Evolutionary conservation across 2,329 filamentous ascomycete species (phyloP), one percentile per base, ranked within the genome.

Genomic region (Diaporthe ilicicola): DNA sequence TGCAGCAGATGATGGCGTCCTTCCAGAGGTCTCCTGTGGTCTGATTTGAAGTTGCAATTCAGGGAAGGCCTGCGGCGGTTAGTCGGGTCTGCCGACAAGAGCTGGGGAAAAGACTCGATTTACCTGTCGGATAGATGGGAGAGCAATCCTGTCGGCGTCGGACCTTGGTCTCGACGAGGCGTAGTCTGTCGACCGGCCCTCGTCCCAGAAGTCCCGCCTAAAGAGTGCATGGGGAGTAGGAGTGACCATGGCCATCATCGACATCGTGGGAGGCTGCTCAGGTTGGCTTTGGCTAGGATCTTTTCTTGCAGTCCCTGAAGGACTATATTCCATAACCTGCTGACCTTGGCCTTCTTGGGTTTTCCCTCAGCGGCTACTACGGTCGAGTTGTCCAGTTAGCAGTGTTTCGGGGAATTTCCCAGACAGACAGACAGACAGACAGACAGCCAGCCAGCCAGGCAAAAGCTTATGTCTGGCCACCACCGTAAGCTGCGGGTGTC

Each of bases 71-170:
- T 86, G 13, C 1, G 44, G 42, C 19, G 32, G 69, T 79, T 71
- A 79, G 77, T 46, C 13, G 42, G 12, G 10, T 34, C 17, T 19
- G 2, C 17, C 44, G 24, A 24, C 39, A 37, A 10, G n/a, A 48
- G 46, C 13, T n/a, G n/a, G 34, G 24, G 8, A 27, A 42, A 15
- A 17, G n/a, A 37, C 7, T 32, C 50, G 34, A 59, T 67, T 70
- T 84, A 88, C 86, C 84, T 87, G 84, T 74, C 85, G 82, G 62
- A 89, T 87, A 1, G 87, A 85, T 24, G 87, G 87, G 27, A 89
- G 80, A 44, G 82, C 82, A 37, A 86, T 76, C 70, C 79, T 78
- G 72, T 83, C 81, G n/a, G 77, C 76, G 67, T 86, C 83, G 22
- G 76, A 75, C 68, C 79, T 80, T 56, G 80, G 78, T 48, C 80